phyloP scores from a whole-genome alignment of 2,329 filamentous ascomycete species.

The Xylaria sp. region DNA sequence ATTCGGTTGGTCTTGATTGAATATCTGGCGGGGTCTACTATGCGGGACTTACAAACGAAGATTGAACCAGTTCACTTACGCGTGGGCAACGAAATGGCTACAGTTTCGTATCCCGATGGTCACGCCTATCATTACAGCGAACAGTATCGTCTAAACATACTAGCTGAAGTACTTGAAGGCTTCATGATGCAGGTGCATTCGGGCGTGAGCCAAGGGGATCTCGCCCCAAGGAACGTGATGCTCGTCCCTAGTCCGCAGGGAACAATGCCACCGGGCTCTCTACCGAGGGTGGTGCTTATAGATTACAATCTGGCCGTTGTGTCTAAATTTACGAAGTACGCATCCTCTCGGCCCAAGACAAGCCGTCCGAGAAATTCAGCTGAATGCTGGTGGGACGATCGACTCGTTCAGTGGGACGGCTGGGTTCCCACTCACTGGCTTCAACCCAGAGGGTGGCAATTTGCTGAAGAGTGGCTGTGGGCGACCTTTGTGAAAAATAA shows the following conservation, averaged over 20 bases:
- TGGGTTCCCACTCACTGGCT: too few relatives aligned
- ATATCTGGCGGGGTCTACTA: background rate
- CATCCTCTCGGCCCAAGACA: background rate
- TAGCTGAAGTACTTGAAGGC: conserved; percentile 1
- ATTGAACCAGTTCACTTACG: background rate
- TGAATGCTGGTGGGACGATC: background rate
- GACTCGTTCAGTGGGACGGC: too few relatives aligned
- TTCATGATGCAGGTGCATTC: background rate
- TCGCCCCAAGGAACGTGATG: conserved; percentile 5
- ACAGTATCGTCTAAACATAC: background rate
- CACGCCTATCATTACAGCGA: background rate
- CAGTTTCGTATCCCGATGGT: too few relatives aligned
- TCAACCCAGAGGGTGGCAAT: too few relatives aligned
- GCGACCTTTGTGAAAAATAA: too few relatives aligned
- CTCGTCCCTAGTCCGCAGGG: background rate
- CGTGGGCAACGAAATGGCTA: too few relatives aligned
- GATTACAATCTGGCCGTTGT: background rate
- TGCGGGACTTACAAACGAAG: background rate
- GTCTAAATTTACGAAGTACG: background rate
- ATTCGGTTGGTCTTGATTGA: conserved; percentile 9
- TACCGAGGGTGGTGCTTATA: background rate
- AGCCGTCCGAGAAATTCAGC: background rate
- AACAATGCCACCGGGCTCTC: background rate
- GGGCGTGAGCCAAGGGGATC: background rate
- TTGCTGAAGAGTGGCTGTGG: too few relatives aligned